phyloP scores from a whole-genome alignment of 257 asterid species.

The Solanum chilense region DNA sequence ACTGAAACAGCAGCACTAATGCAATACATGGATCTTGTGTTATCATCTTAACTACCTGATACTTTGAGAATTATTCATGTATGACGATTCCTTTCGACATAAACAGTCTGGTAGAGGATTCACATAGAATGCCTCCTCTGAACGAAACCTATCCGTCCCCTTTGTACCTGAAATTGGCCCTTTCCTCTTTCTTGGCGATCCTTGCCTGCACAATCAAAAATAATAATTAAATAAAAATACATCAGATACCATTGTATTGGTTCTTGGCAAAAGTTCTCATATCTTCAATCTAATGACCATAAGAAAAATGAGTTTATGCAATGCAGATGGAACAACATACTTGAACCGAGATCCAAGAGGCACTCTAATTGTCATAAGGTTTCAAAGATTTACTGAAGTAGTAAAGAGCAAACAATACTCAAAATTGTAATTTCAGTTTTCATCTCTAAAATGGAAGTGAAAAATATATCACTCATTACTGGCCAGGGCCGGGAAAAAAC shows the following conservation, averaged over 20 bases:
- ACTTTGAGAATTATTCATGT: slow-evolving; percentile 11
- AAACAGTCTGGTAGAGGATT: slow-evolving; percentile 92
- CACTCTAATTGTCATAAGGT: too few species aligned
- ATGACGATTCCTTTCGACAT: slow-evolving; percentile 38
- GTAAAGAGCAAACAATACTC: background rate
- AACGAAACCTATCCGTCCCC: slow-evolving; percentile 78
- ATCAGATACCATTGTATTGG: background rate
- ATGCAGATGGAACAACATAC: background rate
- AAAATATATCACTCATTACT: background rate
- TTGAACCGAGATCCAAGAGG: background rate
- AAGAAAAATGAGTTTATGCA: background rate
- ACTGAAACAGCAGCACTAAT: background rate
- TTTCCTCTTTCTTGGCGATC: slow-evolving; percentile 91
- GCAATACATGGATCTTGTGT: background rate
- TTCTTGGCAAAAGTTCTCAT: background rate
- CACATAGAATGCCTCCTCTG: slow-evolving; percentile 89
- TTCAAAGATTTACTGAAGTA: too few species aligned
- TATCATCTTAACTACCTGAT: slow-evolving; percentile 10
- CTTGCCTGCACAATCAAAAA: slow-evolving; percentile 53
- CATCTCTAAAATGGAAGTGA: background rate
- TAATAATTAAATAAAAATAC: background rate
- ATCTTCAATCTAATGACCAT: background rate
- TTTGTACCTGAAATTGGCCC: slow-evolving; percentile 85
- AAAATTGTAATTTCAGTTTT: background rate
- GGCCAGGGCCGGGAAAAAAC: background rate